phyloP scores from a whole-genome alignment of 352 stramenopile species.

The Phytophthora lateralis region DNA sequence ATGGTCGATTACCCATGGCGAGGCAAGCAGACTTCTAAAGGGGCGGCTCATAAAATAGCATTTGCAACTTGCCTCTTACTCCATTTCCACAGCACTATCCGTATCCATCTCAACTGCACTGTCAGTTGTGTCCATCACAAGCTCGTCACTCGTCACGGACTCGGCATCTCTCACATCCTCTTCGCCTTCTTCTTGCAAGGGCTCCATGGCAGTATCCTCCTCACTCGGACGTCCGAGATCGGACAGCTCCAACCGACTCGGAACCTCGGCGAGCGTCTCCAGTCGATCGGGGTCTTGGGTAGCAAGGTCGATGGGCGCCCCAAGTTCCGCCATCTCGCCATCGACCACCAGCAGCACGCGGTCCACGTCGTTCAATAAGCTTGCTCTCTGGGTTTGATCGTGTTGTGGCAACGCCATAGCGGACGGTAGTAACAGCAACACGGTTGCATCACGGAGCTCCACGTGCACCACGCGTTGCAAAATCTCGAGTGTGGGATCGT shows the following conservation, averaged over 20 bases:
- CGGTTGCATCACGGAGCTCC: conserved; percentile 92
- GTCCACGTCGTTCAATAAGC: conserved; percentile 95
- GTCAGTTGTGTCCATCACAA: conserved; percentile 21
- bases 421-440: conserved; percentile 97
- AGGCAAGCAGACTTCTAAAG: not conserved
- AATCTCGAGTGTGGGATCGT: conserved; percentile 73
- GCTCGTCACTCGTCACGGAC: conserved; percentile 18
- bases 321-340: conserved; percentile 89
- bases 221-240: conserved; percentile 24
- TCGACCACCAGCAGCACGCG: conserved; percentile 96
- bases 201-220: conserved; percentile 11
- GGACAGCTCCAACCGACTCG: conserved; percentile 24
- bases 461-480: conserved; percentile 84
- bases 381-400: conserved; percentile 28
- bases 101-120: conserved; percentile 23
- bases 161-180: conserved; percentile 14
- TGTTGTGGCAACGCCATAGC: conserved; percentile 27
- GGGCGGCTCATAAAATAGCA: conserved; percentile 16
- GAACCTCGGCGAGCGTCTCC: conserved; percentile 32
- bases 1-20: conserved; percentile 35
- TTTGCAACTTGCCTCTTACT: conserved; percentile 15
- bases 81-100: conserved; percentile 21
- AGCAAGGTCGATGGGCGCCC: conserved; percentile 70
- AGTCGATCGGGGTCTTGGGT: conserved; percentile 39
- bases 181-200: conserved; percentile 27